A percentile compares a stretch with the other conserved stretches of the same genome.
Conservation (phyloP, 2,329 filamentous ascomycete species). For the Xylariaceae sp. region DNA sequence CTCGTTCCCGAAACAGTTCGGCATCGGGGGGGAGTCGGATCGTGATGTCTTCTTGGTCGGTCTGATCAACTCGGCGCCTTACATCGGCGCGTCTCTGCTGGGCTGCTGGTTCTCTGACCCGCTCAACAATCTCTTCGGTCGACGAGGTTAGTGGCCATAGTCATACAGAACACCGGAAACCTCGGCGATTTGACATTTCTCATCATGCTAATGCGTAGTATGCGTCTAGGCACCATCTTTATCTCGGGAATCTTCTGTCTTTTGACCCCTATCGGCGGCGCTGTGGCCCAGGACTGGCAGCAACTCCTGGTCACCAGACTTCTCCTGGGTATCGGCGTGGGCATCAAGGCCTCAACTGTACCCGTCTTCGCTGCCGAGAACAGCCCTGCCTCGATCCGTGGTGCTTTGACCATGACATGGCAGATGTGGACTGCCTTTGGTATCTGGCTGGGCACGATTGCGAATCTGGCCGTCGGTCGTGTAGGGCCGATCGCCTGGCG, state of each 20-base stretch:
- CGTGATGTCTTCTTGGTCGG: constrained; percentile 42
- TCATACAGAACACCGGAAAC: too few relatives aligned
- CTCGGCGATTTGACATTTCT: too few relatives aligned
- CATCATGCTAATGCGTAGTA: too few relatives aligned
- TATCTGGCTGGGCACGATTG: constrained; percentile 56
- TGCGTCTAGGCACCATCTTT: constrained; percentile 62
- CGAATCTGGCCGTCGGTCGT: constrained; percentile 50
- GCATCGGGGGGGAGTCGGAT: constrained; percentile 35
- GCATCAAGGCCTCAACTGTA: constrained; percentile 63
- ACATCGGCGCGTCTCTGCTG: constrained; percentile 41
- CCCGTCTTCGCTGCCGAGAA: constrained; percentile 75
- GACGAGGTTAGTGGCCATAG: too few relatives aligned
- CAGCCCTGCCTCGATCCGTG: constrained; percentile 62
- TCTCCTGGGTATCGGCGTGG: constrained; percentile 71
- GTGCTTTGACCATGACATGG: constrained; percentile 79
- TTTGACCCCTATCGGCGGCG: constrained; percentile 64
- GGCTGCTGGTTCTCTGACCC: constrained; percentile 58
- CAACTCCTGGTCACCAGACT: constrained; percentile 67
- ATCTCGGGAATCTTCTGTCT: constrained; percentile 68
- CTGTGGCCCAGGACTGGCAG: constrained; percentile 65
- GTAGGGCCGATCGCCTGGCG: constrained; percentile 48
- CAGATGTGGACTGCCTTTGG: constrained; percentile 62
- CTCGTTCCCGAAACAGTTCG: constrained; percentile 51
- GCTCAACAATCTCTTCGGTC: constrained; percentile 56
- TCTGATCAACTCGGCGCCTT: constrained; percentile 47